phyloP scores from a whole-genome alignment of 345 rosid genomes.

The Gossypium sturtianum region DNA sequence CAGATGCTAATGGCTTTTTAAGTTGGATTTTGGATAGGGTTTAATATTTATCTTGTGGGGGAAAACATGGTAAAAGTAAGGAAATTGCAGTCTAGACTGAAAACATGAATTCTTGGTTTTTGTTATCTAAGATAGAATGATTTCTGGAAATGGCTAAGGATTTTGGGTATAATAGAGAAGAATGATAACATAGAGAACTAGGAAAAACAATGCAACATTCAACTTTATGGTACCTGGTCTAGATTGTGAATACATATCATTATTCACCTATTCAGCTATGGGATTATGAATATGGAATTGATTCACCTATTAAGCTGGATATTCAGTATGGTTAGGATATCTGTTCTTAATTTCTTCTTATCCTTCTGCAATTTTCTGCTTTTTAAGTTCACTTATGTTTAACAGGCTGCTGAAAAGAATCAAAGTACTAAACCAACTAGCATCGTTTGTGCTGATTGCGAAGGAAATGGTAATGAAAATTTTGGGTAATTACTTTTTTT shows the following conservation, averaged over 20 bases:
- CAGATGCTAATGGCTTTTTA: neutral
- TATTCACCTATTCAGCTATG: neutral
- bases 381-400: constrained; percentile 10
- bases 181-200: neutral
- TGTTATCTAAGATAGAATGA: neutral
- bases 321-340: neutral
- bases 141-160: constrained; percentile 3
- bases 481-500: neutral
- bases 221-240: neutral
- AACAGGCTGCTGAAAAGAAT: constrained; percentile 46
- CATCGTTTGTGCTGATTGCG: constrained; percentile 71
- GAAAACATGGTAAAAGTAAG: neutral
- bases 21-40: neutral
- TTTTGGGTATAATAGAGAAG: neutral
- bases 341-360: neutral
- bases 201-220: neutral
- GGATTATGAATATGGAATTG: neutral
- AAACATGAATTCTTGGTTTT: neutral
- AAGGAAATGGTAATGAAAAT: constrained; percentile 45
- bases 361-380: neutral
- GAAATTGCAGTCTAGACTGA: neutral
- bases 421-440: constrained; percentile 36
- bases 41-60: neutral
- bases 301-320: neutral
- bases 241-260: neutral